Evolutionary conservation across 768 basidiomycete genomes (phyloP).

Genomic region (Crassisporium funariophilum): DNA sequence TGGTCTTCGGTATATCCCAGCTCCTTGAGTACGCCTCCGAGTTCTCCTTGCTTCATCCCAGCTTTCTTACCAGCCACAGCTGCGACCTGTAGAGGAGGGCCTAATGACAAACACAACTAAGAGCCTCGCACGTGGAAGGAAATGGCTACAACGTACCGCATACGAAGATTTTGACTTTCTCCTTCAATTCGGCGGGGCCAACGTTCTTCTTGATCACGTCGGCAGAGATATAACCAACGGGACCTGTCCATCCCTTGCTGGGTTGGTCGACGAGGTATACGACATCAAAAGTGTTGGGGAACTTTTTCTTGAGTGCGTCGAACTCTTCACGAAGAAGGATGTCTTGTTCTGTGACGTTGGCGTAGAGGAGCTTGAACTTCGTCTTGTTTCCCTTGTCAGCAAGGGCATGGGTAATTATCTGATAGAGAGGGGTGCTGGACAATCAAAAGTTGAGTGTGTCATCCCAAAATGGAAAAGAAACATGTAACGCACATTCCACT

Average conservation of each 20-base stretch:
- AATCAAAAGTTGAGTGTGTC: constrained; percentile 10
- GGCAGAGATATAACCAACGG: constrained; percentile 71
- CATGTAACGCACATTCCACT: constrained; percentile 74
- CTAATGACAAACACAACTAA: constrained; percentile 30
- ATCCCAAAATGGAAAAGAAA: not conserved
- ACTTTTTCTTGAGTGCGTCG: constrained; percentile 65
- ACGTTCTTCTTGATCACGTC: constrained; percentile 78
- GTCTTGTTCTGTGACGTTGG: constrained; percentile 87
- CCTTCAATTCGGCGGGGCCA: constrained; percentile 58
- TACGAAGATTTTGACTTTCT: constrained; percentile 87
- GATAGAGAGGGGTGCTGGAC: constrained; percentile 78
- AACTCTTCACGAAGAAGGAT: constrained; percentile 85
- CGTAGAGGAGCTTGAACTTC: constrained; percentile 90
- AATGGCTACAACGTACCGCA: constrained; percentile 69
- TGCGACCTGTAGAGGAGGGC: constrained; percentile 88
- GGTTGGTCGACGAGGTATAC: constrained; percentile 88
- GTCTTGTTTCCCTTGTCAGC: constrained; percentile 82
- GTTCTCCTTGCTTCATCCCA: constrained; percentile 81
- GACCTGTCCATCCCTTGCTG: constrained; percentile 57
- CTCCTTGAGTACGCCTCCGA: constrained; percentile 84
- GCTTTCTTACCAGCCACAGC: constrained; percentile 88
- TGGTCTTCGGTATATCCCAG: constrained; percentile 86
- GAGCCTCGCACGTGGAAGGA: constrained; percentile 2
- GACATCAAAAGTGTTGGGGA: constrained; percentile 74
- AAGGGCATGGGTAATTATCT: constrained; percentile 74